Base-by-base conservation (phyloP, 169 alveolate genomes). In the Neospora caninum region DNA sequence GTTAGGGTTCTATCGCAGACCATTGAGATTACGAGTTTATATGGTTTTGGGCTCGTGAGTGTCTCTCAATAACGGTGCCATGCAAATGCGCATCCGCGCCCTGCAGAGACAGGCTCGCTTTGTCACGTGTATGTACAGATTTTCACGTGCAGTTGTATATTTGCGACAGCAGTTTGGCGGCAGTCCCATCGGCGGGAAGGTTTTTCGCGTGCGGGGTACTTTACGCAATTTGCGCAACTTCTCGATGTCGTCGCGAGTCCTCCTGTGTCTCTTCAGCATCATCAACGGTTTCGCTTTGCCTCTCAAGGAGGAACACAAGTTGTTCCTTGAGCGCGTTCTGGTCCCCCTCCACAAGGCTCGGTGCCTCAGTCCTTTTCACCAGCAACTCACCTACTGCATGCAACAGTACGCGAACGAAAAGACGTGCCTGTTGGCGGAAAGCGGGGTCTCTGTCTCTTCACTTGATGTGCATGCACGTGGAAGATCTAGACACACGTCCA, bases 261-360 rank as follows among this genome's bases (percentile, higher is more conserved):
- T 13, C 4, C 58, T 49, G 58, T 49, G 58, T 49, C 58, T 49
- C 7, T 13, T 64, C 91, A 94, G 98, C 92, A 98, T 99, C 95
- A 99, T 99, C 89, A 97, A 98, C 94, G 99, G 99, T 38, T 99
- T 98, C 93, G 99, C 99, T 7, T 98, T 99, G 42, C 99, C 99
- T 34, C 97, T 99, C 64, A 98, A 99, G 96, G 99, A 98, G 94
- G 99, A 99, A 96, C 99, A 99, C 97, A 98, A 98, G 93, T 96
- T 97, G 39, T 99, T 98, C 98, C 97, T 99, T 95, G 98, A 98
- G 96, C 98, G 98, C 80, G 98, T 99, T 27, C 97, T 99, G 84
- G 97, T 98, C 53, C 99, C 99, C 43, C 97, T 99, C 54, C 99
- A 98, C 96, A 98, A 98, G 96, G 99, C 99, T 39, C 97, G 98